Evolutionary conservation across 2,329 filamentous ascomycete genomes (phyloP), one percentile per base, ranked within the genome.

Genomic region (Pyrenophora tritici-repentis): DNA sequence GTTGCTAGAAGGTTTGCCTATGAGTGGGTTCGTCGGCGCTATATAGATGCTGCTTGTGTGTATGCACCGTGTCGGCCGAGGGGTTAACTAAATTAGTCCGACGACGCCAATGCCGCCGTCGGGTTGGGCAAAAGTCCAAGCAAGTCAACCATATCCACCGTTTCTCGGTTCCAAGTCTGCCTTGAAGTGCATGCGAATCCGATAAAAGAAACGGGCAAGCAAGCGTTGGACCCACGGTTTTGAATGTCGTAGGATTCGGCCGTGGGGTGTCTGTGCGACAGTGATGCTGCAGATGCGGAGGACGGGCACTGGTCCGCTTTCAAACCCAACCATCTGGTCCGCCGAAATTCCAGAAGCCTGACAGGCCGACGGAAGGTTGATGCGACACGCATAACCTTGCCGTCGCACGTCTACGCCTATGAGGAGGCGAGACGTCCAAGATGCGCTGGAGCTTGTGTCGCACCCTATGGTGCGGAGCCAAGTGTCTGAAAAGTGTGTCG

Each of bases 401-500:
- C 36, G 58, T 58, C 52, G 56, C 63, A 63, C 50, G 50, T 46
- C 32, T 43, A 43, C 52, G 53, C 59, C 58, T 56, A 58, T 59
- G 42, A 56, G 50, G 42, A 53, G 37, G 22, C 40, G 37, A 42
- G 53, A 38, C 40, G 52, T 38, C 47, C 49, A 53, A 46, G 50
- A 50, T 43, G 50, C 48, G 36, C 55, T 58, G 58, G 55, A 39
- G 39, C 50, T 37, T 48, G 22, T 41, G 61, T 70, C 61, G 62
- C 62, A 69, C 61, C 38, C 22, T 45, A 42, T 39, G 62, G 65
- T 72, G 68, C 65, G 61, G 65, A 53, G 43, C 29, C 39, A 53
- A 59, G 8, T 56, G 66, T 68, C 59, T 52, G 65, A 63, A 55
- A 56, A 62, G 50, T 63, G 65, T 67, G 49, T 68, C 67, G 62